Conservation (phyloP, 208 protist species). For the Tritrichomonas foetus region DNA sequence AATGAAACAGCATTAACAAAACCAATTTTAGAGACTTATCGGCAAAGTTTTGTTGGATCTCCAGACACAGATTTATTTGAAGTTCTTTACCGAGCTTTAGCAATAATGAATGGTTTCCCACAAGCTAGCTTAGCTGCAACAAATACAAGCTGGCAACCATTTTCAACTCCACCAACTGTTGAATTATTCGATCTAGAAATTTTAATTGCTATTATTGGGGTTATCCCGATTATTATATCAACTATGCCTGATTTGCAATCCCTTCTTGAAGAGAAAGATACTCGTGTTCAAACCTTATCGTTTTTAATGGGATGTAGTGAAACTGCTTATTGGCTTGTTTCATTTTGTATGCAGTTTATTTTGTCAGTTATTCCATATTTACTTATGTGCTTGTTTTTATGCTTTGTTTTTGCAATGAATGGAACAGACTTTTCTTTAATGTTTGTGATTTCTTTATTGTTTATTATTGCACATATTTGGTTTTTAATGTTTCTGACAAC, state of each 20-base stretch:
- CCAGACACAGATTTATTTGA: background rate
- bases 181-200: background rate
- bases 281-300: background rate
- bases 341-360: background rate
- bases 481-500: background rate
- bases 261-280: background rate
- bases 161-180: background rate
- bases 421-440: background rate
- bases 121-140: no score
- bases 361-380: background rate
- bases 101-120: background rate
- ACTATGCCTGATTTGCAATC: background rate
- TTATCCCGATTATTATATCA: background rate
- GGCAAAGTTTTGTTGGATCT: background rate
- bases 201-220: background rate
- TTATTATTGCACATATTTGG: background rate
- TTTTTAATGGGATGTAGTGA: slow-evolving; percentile 30
- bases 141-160: background rate
- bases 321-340: background rate
- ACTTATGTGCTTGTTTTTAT: background rate
- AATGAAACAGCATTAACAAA: background rate
- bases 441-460: background rate
- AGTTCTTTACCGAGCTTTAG: background rate
- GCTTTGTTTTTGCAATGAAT: background rate
- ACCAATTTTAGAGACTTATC: background rate